Base-by-base conservation (phyloP, 148 eudicot species). In the Simmondsia chinensis region DNA sequence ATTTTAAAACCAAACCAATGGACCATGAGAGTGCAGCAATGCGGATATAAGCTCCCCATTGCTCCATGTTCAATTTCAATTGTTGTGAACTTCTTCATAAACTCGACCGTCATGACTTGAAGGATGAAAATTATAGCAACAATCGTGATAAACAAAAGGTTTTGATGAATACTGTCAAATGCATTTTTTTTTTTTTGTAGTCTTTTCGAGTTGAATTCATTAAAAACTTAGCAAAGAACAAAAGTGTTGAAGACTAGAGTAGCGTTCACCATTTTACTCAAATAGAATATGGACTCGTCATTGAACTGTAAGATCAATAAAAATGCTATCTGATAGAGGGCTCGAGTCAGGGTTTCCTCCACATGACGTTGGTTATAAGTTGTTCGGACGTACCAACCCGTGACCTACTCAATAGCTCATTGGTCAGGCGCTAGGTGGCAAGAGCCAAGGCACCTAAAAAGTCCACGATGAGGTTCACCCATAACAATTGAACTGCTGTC, bases 401-500 rank as follows among this genome's bases (percentile, higher is more conserved):
- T 2, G 75, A 75, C 28, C 52, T 69, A 39, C 73, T 54, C 63
- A 86, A 64, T 15, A 86, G 79, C 52, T 73, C 96, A 27, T 71
- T 53, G 4, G 79, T 78, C 3, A 93, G 96, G 20, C 66, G 56
- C 54, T 86, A 87, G 7, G 93, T 82, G 11, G 91, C 96, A 13
- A 86, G 74, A 6, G 96, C 96, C 41, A 86, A 50, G 18, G 96
- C 96, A 7, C 91, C 96, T 14, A 86, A 54, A 2, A 87, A 75
- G 51, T 82, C 96, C 91, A 86, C 78, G 24, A 82, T 86, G 53
- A 86, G 80, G 50, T 86, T 86, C 20, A 86, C 96, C 91, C 95
- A 86, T 49, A 81, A 33, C 14, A 86, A 46, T 46, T 86, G 95
- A 27, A 81, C 91, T 2, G 87, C 66, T 7, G 93, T 82, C 25